Conservation (phyloP, 352 stramenopile genomes). For the Globisporangium radiosum region DNA sequence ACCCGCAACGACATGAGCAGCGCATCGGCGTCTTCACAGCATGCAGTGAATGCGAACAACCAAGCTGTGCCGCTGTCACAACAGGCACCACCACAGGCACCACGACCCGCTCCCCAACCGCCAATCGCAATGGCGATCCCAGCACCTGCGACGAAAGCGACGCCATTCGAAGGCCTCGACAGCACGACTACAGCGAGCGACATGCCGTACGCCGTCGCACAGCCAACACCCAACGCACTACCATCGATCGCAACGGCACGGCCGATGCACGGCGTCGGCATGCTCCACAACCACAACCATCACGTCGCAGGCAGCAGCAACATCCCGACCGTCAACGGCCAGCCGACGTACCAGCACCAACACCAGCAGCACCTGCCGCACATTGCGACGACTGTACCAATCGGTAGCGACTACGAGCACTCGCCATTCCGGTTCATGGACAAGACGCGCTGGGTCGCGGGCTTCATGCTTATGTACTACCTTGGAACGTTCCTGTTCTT, state of each 20-base stretch:
- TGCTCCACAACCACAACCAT: conserved; percentile 32
- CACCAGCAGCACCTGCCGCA: conserved; percentile 18
- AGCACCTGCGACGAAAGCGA: conserved; percentile 4
- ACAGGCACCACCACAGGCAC: not conserved
- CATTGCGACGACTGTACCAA: conserved; percentile 27
- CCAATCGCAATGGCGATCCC: conserved; percentile 2
- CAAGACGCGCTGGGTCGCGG: conserved; percentile 51
- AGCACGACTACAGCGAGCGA: conserved; percentile 5
- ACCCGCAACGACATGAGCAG: not conserved
- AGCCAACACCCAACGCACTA: conserved; percentile 28
- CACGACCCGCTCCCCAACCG: not conserved
- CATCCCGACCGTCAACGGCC: conserved; percentile 21
- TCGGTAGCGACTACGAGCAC: conserved; percentile 23
- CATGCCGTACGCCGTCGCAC: conserved; percentile 27
- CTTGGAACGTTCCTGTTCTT: conserved; percentile 61
- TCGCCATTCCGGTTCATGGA: conserved; percentile 54
- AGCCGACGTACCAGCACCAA: conserved; percentile 4
- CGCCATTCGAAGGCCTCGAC: conserved; percentile 8
- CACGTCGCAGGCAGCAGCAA: conserved; percentile 31
- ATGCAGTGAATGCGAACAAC: not conserved
- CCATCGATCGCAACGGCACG: conserved; percentile 39
- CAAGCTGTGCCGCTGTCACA: not conserved
- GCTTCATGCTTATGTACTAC: conserved; percentile 67
- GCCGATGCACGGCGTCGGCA: conserved; percentile 25
- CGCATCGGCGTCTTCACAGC: not conserved